Base-by-base conservation (phyloP, 2,329 filamentous ascomycete genomes). In the Didymella pomorum region DNA sequence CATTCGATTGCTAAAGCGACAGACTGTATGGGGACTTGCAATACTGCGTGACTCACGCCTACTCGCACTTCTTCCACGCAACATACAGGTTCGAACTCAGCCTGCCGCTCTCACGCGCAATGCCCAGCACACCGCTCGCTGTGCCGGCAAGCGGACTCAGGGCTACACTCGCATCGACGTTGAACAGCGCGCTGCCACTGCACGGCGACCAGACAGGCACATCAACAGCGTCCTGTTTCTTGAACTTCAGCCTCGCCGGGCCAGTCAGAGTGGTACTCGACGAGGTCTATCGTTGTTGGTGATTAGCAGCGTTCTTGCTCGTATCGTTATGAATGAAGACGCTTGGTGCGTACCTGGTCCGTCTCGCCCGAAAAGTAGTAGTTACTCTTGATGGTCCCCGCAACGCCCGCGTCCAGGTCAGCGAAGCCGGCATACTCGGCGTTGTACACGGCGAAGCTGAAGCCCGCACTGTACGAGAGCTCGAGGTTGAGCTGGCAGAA, bases 171-270 rank as follows among this genome's bases (percentile, higher is more conserved):
- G 68, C 54, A 51, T 73, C 71, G 11, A 76, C 63, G 29, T 76
- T 76, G 31, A 76, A 63, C 45, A 69, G 46, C 7, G 68, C 64
- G 12, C 65, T 55, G 52, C 66, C 61, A 11, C 68, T 68, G 57
- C 74, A 76, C 2, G 70, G 68, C 10, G 68, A 72, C 73, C 73
- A 76, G 18, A 70, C 59, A 7, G 63, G 55, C 4, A 71, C 26
- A 3, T 63, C 50, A 7, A 75, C 61, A 10, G 75, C 67, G 63
- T 84, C 82, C 46, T 77, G 77, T 71, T 80, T 79, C 61, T 70
- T 69, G 72, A 83, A 84, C 63, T 78, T 64, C n/a, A 67, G 75
- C 35, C 72, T 71, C 52, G 69, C 76, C 16, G 81, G 81, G 18
- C 82, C 82, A 10, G 23, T 23, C 3, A 53, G 16, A 9, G 26